These are phyloP conservation scores for Colletotrichum sp. DNA, from an alignment of 2,329 filamentous ascomycete species.

Conservation along the genomic window DNA sequence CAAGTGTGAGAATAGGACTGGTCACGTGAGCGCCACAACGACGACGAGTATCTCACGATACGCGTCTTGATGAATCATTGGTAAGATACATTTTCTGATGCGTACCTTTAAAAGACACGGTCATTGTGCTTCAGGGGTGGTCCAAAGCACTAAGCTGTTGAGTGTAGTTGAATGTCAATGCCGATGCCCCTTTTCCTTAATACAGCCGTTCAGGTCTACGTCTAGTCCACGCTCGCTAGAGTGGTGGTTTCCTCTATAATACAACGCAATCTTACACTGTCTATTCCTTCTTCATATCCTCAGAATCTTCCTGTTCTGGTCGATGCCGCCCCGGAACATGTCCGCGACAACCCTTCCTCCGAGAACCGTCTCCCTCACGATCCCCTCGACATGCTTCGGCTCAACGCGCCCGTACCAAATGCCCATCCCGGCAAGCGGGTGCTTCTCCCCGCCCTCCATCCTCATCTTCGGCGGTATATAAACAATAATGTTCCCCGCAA, in stretches of 20 bases:
- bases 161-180: neutral
- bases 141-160: neutral
- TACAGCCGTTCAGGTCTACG: neutral
- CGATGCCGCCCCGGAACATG: slow-evolving; percentile 74
- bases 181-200: neutral
- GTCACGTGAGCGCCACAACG: slow-evolving; percentile 8
- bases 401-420: slow-evolving; percentile 86
- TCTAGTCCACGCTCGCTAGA: neutral
- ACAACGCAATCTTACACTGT: neutral
- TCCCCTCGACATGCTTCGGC: slow-evolving; percentile 76
- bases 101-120: neutral
- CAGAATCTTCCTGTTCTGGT: slow-evolving; percentile 56
- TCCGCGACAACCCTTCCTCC: slow-evolving; percentile 72
- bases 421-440: slow-evolving; percentile 71
- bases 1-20: neutral
- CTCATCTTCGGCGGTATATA: slow-evolving; percentile 69
- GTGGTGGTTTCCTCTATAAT: neutral
- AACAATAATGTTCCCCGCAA: slow-evolving; percentile 83
- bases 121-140: neutral
- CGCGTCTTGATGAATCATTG: neutral
- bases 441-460: slow-evolving; percentile 42
- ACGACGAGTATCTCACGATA: neutral
- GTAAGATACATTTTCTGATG: neutral
- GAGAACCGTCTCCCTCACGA: slow-evolving; percentile 73
- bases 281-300: slow-evolving; percentile 32